Conservation (phyloP, 139 green algal genomes). For the Chlorella ohadii region DNA sequence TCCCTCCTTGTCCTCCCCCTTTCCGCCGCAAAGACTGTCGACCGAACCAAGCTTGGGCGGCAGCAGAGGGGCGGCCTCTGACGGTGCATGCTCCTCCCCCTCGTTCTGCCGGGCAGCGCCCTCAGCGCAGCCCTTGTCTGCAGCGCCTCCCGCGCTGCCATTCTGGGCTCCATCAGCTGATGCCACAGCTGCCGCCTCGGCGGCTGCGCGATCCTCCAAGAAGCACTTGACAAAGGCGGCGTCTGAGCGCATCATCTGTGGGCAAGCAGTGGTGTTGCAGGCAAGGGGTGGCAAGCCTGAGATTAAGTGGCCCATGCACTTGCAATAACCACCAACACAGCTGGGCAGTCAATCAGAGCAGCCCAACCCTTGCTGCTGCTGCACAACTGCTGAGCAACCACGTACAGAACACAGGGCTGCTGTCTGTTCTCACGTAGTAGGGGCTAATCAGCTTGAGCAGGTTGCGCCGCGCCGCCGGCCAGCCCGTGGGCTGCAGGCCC, state of each 20-base stretch:
- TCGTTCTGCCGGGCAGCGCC: no score
- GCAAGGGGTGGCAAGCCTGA: background rate
- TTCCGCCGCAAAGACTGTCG: no score
- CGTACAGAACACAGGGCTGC: no score
- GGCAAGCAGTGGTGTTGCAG: no score
- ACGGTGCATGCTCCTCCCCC: no score
- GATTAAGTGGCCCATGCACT: background rate
- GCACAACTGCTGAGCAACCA: no score
- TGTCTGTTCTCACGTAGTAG: background rate
- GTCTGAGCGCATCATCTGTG: background rate
- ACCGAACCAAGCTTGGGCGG: no score
- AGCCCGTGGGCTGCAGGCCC: background rate
- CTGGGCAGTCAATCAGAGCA: no score
- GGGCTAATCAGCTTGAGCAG: constrained; percentile 9
- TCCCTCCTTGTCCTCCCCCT: background rate
- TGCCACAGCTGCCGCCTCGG: background rate
- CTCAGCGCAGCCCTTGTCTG: background rate
- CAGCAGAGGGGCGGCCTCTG: no score
- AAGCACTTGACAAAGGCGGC: background rate
- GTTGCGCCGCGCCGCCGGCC: background rate
- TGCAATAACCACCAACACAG: no score
- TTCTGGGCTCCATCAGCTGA: background rate
- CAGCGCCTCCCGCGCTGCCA: no score
- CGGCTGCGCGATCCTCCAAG: background rate
- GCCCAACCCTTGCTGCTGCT: no score